These are phyloP conservation scores for Boechera stricta DNA, from an alignment of 345 rosid genomes.

Conservation along the genomic window DNA sequence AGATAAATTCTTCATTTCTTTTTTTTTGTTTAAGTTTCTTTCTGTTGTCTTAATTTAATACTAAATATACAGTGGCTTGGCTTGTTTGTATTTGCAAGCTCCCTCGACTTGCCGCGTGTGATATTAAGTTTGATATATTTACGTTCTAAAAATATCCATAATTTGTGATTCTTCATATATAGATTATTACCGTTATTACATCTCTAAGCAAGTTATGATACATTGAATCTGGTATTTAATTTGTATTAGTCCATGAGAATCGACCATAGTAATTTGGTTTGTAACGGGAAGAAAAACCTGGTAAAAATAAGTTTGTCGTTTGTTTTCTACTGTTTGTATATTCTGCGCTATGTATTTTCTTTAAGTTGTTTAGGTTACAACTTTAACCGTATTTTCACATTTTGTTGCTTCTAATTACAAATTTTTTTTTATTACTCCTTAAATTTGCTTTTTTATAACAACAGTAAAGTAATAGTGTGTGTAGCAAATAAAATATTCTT, in stretches of 20 bases:
- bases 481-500: not conserved
- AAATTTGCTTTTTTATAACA: too few relatives aligned
- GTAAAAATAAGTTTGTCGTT: not conserved
- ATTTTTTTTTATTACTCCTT: too few relatives aligned
- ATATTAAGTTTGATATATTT: not conserved
- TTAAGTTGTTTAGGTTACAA: too few relatives aligned
- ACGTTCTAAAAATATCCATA: too few relatives aligned
- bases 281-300: too few relatives aligned
- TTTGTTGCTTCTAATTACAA: too few relatives aligned
- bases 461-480: too few relatives aligned
- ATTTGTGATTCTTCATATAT: not conserved
- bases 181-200: not conserved
- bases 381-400: too few relatives aligned
- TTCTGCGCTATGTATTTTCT: too few relatives aligned
- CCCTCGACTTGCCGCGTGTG: constrained; percentile 45
- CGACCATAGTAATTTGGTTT: not conserved
- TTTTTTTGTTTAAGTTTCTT: not conserved
- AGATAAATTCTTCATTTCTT: constrained; percentile 20
- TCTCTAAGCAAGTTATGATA: not conserved
- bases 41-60: not conserved
- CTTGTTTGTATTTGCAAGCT: constrained; percentile 34
- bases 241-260: not conserved
- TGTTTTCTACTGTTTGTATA: too few relatives aligned
- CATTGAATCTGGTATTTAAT: too few relatives aligned
- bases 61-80: constrained; percentile 19